Evolutionary conservation across 2,329 filamentous ascomycete species (phyloP).

Genomic region (Xylariales sp.): DNA sequence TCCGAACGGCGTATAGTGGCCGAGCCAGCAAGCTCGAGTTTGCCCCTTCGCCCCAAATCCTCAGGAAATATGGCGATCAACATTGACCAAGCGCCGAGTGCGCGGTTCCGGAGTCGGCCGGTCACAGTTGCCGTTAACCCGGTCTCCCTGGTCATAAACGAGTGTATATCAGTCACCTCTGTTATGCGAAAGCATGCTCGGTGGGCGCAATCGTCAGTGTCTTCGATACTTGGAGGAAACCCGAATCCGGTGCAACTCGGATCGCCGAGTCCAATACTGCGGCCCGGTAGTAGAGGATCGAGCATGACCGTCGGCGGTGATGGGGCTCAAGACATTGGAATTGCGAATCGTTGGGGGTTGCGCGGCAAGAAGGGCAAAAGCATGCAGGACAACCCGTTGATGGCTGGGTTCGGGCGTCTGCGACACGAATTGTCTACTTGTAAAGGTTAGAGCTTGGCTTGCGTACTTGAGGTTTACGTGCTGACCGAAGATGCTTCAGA

Average conservation of each 20-base stretch:
- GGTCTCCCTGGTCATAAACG: slow-evolving; percentile 89
- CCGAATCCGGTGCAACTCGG: slow-evolving; percentile 54
- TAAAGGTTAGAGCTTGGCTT: slow-evolving; percentile 52
- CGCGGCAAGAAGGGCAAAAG: slow-evolving; percentile 94
- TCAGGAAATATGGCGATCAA: slow-evolving; percentile 13
- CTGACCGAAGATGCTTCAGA: too few species aligned
- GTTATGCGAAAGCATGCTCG: slow-evolving; percentile 97
- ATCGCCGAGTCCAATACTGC: slow-evolving; percentile 37
- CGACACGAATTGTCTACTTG: slow-evolving; percentile 82
- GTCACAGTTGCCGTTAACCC: slow-evolving; percentile 84
- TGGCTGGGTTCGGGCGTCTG: slow-evolving; percentile 87
- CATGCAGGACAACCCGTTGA: slow-evolving; percentile 94
- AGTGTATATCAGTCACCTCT: slow-evolving; percentile 97
- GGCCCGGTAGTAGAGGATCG: slow-evolving; percentile 38
- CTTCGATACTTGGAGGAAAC: slow-evolving; percentile 83
- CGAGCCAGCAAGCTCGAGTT: slow-evolving; percentile 20
- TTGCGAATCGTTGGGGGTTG: slow-evolving; percentile 86
- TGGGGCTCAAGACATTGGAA: slow-evolving; percentile 46
- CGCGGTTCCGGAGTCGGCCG: slow-evolving; percentile 56
- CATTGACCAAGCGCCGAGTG: slow-evolving; percentile 32
- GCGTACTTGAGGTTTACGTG: neutral
- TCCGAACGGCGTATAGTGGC: slow-evolving; percentile 23
- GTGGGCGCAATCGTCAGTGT: slow-evolving; percentile 93
- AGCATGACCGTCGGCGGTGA: slow-evolving; percentile 33
- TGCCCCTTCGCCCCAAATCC: slow-evolving; percentile 20